Percentiles rank a stretch among this genome's conserved stretches.
These are phyloP conservation scores for Tagetes patula DNA, from an alignment of 129 eudicot genomes.

Conservation along the genomic window DNA sequence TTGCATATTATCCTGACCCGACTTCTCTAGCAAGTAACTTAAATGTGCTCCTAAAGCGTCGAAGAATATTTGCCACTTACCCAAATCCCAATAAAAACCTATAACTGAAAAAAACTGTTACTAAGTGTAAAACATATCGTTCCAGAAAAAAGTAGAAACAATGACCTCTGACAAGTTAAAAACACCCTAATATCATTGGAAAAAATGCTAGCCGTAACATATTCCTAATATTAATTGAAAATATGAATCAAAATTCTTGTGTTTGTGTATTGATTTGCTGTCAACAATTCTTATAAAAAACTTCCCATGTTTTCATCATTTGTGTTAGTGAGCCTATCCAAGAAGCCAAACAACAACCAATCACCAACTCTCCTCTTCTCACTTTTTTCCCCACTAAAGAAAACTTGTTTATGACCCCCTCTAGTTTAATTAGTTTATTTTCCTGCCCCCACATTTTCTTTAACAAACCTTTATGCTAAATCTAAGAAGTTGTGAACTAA, in stretches of 20 bases:
- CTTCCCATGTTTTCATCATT: neutral
- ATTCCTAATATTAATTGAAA: too few relatives aligned
- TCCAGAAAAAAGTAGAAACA: too few relatives aligned
- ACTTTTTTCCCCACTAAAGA: neutral
- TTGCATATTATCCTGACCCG: too few relatives aligned
- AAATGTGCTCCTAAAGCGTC: too few relatives aligned
- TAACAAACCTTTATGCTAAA: conserved; percentile 1
- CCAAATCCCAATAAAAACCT: too few relatives aligned
- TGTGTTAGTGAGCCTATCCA: neutral
- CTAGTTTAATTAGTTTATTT: neutral
- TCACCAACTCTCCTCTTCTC: neutral
- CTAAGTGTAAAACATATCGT: too few relatives aligned
- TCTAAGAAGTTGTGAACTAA: neutral
- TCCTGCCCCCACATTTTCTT: neutral
- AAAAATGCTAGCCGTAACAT: too few relatives aligned
- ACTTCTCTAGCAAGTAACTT: too few relatives aligned
- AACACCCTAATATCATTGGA: too few relatives aligned
- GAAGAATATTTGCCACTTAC: too few relatives aligned
- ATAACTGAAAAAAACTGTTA: too few relatives aligned
- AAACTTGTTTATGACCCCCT: conserved; percentile 1
- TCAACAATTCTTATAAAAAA: neutral
- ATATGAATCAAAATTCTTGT: neutral
- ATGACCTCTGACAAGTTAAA: too few relatives aligned
- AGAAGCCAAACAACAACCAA: conserved; percentile 3
- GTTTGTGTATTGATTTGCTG: neutral